These are phyloP conservation scores for Salix udensis DNA, from an alignment of 345 rosid species.

Conservation along the genomic window DNA sequence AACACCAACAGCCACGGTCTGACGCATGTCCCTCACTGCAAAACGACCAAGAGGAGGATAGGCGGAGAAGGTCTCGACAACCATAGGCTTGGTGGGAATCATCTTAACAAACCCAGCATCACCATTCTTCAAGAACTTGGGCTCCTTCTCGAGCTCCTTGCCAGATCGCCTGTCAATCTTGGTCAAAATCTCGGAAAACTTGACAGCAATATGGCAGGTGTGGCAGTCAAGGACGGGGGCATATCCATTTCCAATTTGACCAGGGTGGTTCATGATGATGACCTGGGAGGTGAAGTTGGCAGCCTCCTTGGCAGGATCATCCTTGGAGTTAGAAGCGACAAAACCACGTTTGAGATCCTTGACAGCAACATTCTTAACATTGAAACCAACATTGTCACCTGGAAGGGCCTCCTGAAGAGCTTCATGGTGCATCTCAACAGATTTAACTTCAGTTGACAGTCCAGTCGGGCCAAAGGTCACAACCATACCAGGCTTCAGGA, in stretches of 20 bases:
- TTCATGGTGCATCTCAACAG: slow-evolving; percentile 31
- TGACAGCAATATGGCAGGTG: slow-evolving; percentile 34
- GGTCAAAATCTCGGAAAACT: slow-evolving; percentile 33
- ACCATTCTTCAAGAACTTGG: slow-evolving; percentile 44
- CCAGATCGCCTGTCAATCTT: slow-evolving; percentile 40
- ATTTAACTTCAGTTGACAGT: slow-evolving; percentile 25
- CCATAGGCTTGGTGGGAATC: slow-evolving; percentile 37
- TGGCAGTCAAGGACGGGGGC: slow-evolving; percentile 33
- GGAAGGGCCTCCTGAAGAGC: slow-evolving; percentile 29
- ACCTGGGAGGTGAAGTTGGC: slow-evolving; percentile 38
- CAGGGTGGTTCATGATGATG: slow-evolving; percentile 46
- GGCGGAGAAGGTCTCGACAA: slow-evolving; percentile 29
- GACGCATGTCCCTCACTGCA: slow-evolving; percentile 38
- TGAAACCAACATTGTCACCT: slow-evolving; percentile 42
- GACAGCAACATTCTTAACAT: slow-evolving; percentile 42
- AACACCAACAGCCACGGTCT: slow-evolving; percentile 37
- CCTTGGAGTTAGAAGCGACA: slow-evolving; percentile 42
- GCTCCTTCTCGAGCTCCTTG: slow-evolving; percentile 43
- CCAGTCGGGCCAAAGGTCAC: slow-evolving; percentile 26
- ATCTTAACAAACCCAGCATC: slow-evolving; percentile 37
- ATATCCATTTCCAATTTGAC: slow-evolving; percentile 36
- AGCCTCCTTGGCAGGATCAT: slow-evolving; percentile 42
- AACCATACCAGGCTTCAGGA: slow-evolving; percentile 26
- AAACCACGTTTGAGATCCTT: slow-evolving; percentile 43
- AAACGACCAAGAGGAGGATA: slow-evolving; percentile 40